Base-by-base conservation (phyloP, 371 early-diverging fungal species). In the Apophysomyces variabilis region DNA sequence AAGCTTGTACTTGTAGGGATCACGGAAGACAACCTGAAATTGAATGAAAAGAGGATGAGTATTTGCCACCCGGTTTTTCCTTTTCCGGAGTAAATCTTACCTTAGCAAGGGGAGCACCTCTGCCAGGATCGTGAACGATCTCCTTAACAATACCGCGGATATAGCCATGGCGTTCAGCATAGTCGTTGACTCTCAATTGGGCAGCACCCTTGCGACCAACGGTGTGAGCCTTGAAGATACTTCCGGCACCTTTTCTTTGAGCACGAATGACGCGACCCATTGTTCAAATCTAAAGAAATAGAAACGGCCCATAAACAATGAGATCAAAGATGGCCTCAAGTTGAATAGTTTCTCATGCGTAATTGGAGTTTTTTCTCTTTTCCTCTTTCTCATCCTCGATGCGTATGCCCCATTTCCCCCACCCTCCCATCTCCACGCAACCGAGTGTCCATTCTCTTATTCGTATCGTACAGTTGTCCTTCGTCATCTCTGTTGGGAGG, bases 101-200 rank as follows among this genome's bases (percentile, higher is more conserved):
- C 89, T 93, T 94, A 85, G 99, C 99, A 62, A 99, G 92, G 59
- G 99, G 99, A 75, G 99, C 99, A 85, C 99, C 99, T 89, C 99
- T 95, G 76, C 99, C 99, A 71, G 99, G 93, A 85, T 99, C 99
- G 91, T 99, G 99, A 76, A 99, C 89, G 80, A 99, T 99, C 83
- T 97, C 97, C 92, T 97, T 95, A 75, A 99, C 95, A 76, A 98
- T 84, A 77, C 99, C 99, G 69, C 96, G 90, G 75, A 92, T 83
- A 87, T 98, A 99, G 73, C 99, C 98, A 77, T 97, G 89, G 78
- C 98, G 94, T 89, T 99, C 99, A 73, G 98, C 92, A 79, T 81
- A 99, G 87, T 99, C 99, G 67, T 94, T 79, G 68, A 94, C 81
- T 74, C 98, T 90, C 84, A 93, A 86, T 87, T 96, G 93, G 76